Percentiles rank a stretch among this genome's conserved stretches.
Evolutionary conservation across 179 eudicot species (phyloP).

Genomic region (Carnegiea gigantea): DNA sequence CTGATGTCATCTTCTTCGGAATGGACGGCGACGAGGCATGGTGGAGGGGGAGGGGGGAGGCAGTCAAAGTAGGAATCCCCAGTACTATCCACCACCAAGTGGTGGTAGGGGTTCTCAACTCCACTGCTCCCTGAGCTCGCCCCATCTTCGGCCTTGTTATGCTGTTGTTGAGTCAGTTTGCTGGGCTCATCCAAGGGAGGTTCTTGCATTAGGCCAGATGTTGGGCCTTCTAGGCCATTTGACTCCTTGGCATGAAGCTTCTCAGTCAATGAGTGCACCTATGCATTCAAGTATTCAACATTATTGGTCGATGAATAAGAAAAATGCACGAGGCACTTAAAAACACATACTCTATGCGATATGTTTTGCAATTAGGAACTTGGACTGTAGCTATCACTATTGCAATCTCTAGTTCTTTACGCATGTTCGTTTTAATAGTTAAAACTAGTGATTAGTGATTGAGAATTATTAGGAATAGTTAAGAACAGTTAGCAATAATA

Average conservation of each 20-base stretch:
- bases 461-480: no score
- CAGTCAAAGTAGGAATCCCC: slow-evolving; percentile 17
- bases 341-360: no score
- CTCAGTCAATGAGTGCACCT: slow-evolving; percentile 12
- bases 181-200: background rate
- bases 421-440: no score
- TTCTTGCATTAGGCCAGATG: background rate
- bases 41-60: background rate
- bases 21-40: background rate
- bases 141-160: slow-evolving; percentile 6
- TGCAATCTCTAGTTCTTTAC: no score
- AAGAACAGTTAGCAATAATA: no score
- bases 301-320: background rate
- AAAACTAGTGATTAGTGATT: no score
- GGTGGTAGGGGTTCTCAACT: slow-evolving; percentile 6
- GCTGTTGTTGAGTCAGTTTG: slow-evolving; percentile 1
- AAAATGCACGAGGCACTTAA: no score
- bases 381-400: no score
- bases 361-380: no score
- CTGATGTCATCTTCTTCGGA: slow-evolving; percentile 20
- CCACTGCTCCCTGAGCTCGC: slow-evolving; percentile 20
- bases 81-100: slow-evolving; percentile 18
- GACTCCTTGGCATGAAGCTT: slow-evolving; percentile 1
- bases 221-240: background rate
- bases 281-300: background rate